Evolutionary conservation across 2,329 filamentous ascomycete genomes (phyloP), one percentile per base, ranked within the genome.

Genomic region (Hortaea werneckii): DNA sequence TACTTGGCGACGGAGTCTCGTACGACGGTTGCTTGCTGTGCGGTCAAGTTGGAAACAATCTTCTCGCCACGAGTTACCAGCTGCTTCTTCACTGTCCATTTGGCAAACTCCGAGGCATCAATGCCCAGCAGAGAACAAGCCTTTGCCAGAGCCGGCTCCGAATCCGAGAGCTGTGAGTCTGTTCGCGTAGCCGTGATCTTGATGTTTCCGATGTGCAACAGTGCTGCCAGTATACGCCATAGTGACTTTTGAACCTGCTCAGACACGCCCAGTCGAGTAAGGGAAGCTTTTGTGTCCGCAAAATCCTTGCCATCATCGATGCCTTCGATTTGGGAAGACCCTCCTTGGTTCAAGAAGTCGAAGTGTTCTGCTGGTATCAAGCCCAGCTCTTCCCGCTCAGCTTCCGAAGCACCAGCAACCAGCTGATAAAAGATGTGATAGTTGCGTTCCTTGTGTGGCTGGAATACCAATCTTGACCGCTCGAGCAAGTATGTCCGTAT

Each of bases 371-470:
- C 79, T 0, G 88, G 79, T 39, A 88, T 70, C 50, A 98, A 71
- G 38, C 81, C 79, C 48, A 95, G 76, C 56, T 90, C 83, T 62
- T 90, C 78, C 42, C 82, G 82, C 67, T 95, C 83, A 52, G 79
- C 75, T 29, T 94, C 86, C 1, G 86, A 82, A n/a, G 89, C 85
- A 63, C 94, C 92, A 42, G 89, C 88, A 40, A 95, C 82, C 43
- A 98, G 77, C 67, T 98, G 92, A 67, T 98, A 98, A 71, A 98
- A 98, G 59, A 98, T 90, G 68, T 98, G 92, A 70, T 98, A 98
- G 67, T 98, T 98, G 56, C 92, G 80, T 72, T 98, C 92, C 71
- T 95, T 96, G 53, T 95, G 73, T 37, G 92, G 92, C 65, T 98
- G 92, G 68, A 96, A 98, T 12, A 96, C 92, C 59, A 98, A 74